Conservation (phyloP, 2,329 filamentous ascomycete genomes). For the Alternaria hordeiaustralica region DNA sequence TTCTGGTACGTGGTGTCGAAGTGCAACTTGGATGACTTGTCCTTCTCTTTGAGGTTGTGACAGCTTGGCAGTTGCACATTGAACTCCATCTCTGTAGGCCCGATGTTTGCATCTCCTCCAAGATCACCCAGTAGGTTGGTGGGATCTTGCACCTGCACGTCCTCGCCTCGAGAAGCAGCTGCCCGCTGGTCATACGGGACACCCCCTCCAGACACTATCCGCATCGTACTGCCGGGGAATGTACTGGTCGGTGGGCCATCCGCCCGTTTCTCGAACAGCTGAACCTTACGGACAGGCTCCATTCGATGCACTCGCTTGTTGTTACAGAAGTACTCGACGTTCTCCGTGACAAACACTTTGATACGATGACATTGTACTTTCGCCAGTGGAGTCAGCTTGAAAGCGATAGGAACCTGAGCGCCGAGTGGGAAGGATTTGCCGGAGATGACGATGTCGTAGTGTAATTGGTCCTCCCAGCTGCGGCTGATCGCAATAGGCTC, state of each 20-base stretch:
- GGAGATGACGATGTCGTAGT: constrained; percentile 95
- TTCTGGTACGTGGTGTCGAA: constrained; percentile 94
- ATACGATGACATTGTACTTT: constrained; percentile 94
- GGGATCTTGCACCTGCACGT: constrained; percentile 60
- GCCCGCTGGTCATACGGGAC: constrained; percentile 68
- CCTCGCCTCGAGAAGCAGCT: constrained; percentile 62
- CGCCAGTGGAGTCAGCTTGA: constrained; percentile 89
- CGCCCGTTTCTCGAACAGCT: constrained; percentile 86
- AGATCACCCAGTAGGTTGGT: constrained; percentile 83
- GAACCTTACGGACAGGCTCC: constrained; percentile 81
- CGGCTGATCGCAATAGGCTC: constrained; percentile 93
- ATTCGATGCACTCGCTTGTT: constrained; percentile 85
- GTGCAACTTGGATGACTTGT: constrained; percentile 71
- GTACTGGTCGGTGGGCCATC: constrained; percentile 76
- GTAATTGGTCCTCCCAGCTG: constrained; percentile 93
- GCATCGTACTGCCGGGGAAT: constrained; percentile 77
- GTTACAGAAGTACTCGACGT: constrained; percentile 87
- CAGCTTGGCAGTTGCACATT: constrained; percentile 91
- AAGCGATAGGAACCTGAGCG: constrained; percentile 86
- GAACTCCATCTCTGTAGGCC: constrained; percentile 92
- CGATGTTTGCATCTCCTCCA: constrained; percentile 74
- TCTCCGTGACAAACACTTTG: constrained; percentile 90
- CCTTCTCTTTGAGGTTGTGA: constrained; percentile 77
- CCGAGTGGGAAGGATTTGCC: constrained; percentile 94
- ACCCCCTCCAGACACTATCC: constrained; percentile 80